Conservation (phyloP, 306 rosid genomes). For the Cicer chorassanicum region DNA sequence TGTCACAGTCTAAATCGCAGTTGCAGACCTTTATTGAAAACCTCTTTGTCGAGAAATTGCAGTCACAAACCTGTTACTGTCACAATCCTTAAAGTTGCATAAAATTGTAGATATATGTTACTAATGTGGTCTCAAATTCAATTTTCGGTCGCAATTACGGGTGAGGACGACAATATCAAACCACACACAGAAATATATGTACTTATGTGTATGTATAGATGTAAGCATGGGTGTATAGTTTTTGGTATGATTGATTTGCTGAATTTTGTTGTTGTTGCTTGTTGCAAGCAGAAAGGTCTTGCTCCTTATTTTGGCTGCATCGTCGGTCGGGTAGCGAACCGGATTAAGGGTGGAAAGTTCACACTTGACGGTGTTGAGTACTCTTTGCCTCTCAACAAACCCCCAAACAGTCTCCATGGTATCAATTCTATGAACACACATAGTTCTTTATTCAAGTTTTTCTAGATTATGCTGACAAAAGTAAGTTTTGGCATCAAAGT, state of each 20-base stretch:
- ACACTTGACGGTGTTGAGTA: slow-evolving; percentile 69
- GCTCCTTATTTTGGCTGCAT: slow-evolving; percentile 91
- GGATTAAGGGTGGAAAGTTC: slow-evolving; percentile 91
- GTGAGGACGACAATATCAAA: background rate
- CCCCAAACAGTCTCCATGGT: slow-evolving; percentile 98
- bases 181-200: background rate
- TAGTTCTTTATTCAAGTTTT: slow-evolving; percentile 1
- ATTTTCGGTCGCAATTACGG: background rate
- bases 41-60: too few relatives aligned
- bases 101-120: background rate
- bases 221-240: background rate
- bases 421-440: slow-evolving; percentile 39
- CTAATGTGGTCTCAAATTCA: background rate
- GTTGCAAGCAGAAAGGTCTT: slow-evolving; percentile 67
- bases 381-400: slow-evolving; percentile 77
- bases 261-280: slow-evolving; percentile 7
- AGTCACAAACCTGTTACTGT: background rate
- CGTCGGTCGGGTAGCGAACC: slow-evolving; percentile 93
- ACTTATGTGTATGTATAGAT: background rate
- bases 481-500: too few relatives aligned
- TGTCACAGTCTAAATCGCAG: background rate
- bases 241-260: slow-evolving; percentile 31
- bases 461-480: background rate
- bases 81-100: background rate
- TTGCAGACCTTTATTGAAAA: background rate